Evolutionary conservation across 116 monocot genomes (phyloP).

Genomic region (Zostera marina): DNA sequence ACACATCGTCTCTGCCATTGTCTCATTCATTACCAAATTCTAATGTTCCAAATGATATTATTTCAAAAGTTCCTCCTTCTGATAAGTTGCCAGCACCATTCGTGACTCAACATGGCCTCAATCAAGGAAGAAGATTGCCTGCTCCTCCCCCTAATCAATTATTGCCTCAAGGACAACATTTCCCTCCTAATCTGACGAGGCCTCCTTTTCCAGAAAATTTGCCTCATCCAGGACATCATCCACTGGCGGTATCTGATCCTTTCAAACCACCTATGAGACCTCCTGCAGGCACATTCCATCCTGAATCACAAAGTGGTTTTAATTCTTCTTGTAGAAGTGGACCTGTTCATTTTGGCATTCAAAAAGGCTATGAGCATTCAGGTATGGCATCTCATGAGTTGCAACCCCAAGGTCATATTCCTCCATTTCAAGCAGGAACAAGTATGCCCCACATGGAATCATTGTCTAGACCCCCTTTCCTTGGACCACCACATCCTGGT

Average conservation of each 20-base stretch:
- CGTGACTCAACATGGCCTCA: conserved; percentile 11
- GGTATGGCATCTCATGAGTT: not conserved
- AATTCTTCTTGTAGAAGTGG: conserved; percentile 10
- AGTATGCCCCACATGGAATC: conserved; percentile 15
- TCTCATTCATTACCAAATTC: not conserved
- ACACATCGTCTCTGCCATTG: conserved; percentile 1
- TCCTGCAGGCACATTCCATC: conserved; percentile 8
- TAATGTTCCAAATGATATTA: conserved; percentile 14
- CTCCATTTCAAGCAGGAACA: conserved; percentile 5
- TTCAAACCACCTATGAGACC: not conserved
- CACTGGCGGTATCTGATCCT: conserved; percentile 7
- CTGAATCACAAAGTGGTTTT: conserved; percentile 9
- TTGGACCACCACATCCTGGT: conserved; percentile 19
- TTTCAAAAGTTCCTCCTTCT: conserved; percentile 21
- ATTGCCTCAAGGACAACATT: conserved; percentile 14
- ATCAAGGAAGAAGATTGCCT: conserved; percentile 17
- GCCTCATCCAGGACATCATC: conserved; percentile 14
- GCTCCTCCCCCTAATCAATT: conserved; percentile 13
- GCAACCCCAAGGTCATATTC: conserved; percentile 4
- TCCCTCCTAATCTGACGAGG: conserved; percentile 17
- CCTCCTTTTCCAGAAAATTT: conserved; percentile 25
- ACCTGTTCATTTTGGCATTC: conserved; percentile 12
- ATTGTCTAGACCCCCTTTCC: conserved; percentile 8
- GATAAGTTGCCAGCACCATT: conserved; percentile 24
- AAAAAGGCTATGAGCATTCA: conserved; percentile 2